Base-by-base conservation (phyloP, 148 eudicot genomes). In the Nyssa sinensis region DNA sequence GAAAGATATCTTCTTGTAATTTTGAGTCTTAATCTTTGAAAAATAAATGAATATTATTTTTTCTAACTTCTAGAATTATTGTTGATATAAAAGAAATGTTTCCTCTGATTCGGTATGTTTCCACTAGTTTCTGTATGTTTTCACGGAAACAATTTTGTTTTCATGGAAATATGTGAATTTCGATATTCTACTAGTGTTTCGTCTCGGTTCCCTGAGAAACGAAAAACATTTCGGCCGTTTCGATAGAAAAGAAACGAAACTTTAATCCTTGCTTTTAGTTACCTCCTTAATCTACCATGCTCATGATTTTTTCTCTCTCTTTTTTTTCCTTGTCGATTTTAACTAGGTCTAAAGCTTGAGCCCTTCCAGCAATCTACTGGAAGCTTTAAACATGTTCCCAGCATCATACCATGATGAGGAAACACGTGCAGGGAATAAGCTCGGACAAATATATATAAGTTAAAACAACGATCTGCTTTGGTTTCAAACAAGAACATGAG, bases 191-290 rank as follows among this genome's bases (percentile, higher is more conserved):
- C n/a, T n/a, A n/a, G n/a, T n/a, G n/a, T n/a, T n/a, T n/a, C n/a
- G n/a, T n/a, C n/a, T n/a, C n/a, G n/a, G n/a, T n/a, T n/a, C n/a
- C n/a, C n/a, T n/a, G n/a, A n/a, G n/a, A n/a, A n/a, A n/a, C n/a
- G n/a, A n/a, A n/a, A n/a, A n/a, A n/a, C n/a, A n/a, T n/a, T n/a
- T n/a, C n/a, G n/a, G n/a, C n/a, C n/a, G 51, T 11, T 13, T 44
- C 16, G 12, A 12, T 39, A 44, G 12, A 12, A 4, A 11, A 12
- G 16, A 11, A 44, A 14, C 16, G 51, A 14, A 44, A 41, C 66
- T n/a, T n/a, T n/a, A n/a, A n/a, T n/a, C 57, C 2, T 41, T 24
- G 24, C 66, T 39, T 53, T 72, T 30, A 72, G 27, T 61, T 61
- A 9, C 28, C 24, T n/a, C 74, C 17, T 34, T 5, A n/a, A 8